Evolutionary conservation across 2,329 filamentous ascomycete genomes (phyloP), one percentile per base, ranked within the genome.

Genomic region (Colletotrichum spaethianum): DNA sequence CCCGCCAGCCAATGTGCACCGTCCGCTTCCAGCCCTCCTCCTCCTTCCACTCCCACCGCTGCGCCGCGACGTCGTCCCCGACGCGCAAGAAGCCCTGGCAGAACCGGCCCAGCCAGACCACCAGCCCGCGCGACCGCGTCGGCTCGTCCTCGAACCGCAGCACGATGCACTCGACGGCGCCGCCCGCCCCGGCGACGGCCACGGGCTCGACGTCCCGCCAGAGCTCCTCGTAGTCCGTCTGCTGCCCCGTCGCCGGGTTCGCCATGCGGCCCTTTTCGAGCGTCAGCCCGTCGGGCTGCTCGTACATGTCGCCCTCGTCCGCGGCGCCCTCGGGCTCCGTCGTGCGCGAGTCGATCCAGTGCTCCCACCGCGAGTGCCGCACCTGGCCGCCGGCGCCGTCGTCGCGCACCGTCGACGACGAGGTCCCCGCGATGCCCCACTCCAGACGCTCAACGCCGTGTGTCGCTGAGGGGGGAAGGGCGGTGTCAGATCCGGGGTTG

Each of bases 341-440:
- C 4, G 80, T 83, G 55, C 87, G 86, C 18, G 86, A 89, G 78
- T 92, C 89, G 44, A 93, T 82, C 86, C 88, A 89, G 79, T 93
- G 91, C 3, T 78, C 78, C 87, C 90, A 93, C 0, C 77, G 80
- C 0, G 84, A 83, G 75, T 83, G 83, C 1, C 76, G 78, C 57
- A 80, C 68, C 55, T 67, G 55, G 67, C 62, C 72, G 40, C 78
- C 77, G 11, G 75, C 71, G 50, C 78, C 78, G 46, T 81, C 75
- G 5, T 76, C 72, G 14, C 74, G 72, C 6, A 75, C 68, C 36
- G 75, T 73, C 0, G 83, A 85, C 0, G 82, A 83, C 0, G 89
- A 88, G 1, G 80, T 84, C 2, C 91, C 91, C 0, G 88, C 89
- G 74, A 93, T 91, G 4, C 87, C 91, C 92, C 92, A 93, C 75